phyloP scores from a whole-genome alignment of 495 filamentous ascomycete species.

The Pyrenula massariospora region DNA sequence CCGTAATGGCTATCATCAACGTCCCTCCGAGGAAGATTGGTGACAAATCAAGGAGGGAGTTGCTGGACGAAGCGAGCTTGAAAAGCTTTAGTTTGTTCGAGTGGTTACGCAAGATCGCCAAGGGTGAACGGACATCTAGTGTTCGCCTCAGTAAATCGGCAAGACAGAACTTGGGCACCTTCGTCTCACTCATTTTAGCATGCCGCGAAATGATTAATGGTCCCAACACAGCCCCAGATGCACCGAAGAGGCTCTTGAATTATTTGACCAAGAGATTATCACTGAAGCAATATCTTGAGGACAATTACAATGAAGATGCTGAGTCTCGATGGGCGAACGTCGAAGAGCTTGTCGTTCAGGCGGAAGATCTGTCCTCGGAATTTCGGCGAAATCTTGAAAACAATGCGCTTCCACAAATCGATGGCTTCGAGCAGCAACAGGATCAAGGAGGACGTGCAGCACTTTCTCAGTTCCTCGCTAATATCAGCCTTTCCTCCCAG shows the following conservation, averaged over 20 bases:
- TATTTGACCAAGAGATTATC: constrained; percentile 61
- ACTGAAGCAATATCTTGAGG: constrained; percentile 61
- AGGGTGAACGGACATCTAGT: constrained; percentile 53
- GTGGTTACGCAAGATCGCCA: constrained; percentile 54
- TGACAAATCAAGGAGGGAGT: constrained; percentile 59
- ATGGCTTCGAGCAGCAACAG: constrained; percentile 60
- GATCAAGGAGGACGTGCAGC: constrained; percentile 45
- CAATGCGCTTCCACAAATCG: constrained; percentile 53
- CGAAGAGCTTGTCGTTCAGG: constrained; percentile 70
- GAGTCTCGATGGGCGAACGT: constrained; percentile 86
- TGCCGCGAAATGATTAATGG: constrained; percentile 21
- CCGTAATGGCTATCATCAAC: constrained; percentile 76
- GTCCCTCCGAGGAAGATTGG: constrained; percentile 73
- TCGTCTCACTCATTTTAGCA: constrained; percentile 51
- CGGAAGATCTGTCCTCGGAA: constrained; percentile 45
- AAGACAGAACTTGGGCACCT: constrained; percentile 50
- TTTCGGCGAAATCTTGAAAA: neutral
- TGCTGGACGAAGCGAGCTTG: constrained; percentile 65
- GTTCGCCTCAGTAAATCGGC: constrained; percentile 57
- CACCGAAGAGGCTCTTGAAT: constrained; percentile 60
- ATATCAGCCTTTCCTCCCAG: constrained; percentile 77
- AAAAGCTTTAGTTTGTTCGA: constrained; percentile 61
- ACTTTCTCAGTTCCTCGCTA: constrained; percentile 75
- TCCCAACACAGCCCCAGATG: constrained; percentile 21
- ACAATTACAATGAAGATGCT: constrained; percentile 60